A percentile compares a stretch with the other conserved stretches of the same genome.
Evolutionary conservation across 768 basidiomycete genomes (phyloP).

Genomic region (Agaricus sinodeliciosus): DNA sequence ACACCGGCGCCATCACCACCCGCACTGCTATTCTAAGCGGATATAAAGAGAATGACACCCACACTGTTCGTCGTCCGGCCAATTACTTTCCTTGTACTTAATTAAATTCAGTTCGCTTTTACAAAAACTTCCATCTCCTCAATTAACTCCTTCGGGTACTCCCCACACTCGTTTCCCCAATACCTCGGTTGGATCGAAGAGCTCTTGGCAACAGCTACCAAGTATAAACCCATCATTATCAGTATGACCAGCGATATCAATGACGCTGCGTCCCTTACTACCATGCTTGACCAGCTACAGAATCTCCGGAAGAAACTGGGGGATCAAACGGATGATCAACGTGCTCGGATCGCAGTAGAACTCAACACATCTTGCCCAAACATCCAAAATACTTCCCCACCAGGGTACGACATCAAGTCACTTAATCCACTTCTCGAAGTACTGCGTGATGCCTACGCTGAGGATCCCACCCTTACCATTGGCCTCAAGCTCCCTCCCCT

Average conservation of each 20-base stretch:
- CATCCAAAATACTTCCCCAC: constrained; percentile 53
- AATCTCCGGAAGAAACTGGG: constrained; percentile 37
- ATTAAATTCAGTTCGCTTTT: constrained; percentile 50
- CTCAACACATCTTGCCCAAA: constrained; percentile 87
- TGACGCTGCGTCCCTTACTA: constrained; percentile 35
- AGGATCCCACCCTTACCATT: constrained; percentile 51
- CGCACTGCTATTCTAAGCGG: constrained; percentile 70
- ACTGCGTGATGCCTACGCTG: constrained; percentile 40
- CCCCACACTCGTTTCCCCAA: constrained; percentile 59
- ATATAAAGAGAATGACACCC: constrained; percentile 55
- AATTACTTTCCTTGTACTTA: neutral
- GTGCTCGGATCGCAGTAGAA: constrained; percentile 58
- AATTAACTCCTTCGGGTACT: constrained; percentile 85
- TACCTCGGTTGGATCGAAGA: constrained; percentile 63
- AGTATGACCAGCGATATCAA: constrained; percentile 49
- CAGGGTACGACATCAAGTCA: constrained; percentile 52
- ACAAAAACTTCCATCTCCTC: constrained; percentile 45
- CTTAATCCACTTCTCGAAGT: constrained; percentile 50
- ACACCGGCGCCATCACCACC: constrained; percentile 77
- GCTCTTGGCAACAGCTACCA: constrained; percentile 27
- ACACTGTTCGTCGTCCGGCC: constrained; percentile 41
- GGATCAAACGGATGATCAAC: constrained; percentile 17
- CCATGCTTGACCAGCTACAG: constrained; percentile 59
- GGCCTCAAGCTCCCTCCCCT: constrained; percentile 82
- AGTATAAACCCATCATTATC: constrained; percentile 59